Base-by-base conservation (phyloP, 2,329 filamentous ascomycete species). In the Knufia petricola region DNA sequence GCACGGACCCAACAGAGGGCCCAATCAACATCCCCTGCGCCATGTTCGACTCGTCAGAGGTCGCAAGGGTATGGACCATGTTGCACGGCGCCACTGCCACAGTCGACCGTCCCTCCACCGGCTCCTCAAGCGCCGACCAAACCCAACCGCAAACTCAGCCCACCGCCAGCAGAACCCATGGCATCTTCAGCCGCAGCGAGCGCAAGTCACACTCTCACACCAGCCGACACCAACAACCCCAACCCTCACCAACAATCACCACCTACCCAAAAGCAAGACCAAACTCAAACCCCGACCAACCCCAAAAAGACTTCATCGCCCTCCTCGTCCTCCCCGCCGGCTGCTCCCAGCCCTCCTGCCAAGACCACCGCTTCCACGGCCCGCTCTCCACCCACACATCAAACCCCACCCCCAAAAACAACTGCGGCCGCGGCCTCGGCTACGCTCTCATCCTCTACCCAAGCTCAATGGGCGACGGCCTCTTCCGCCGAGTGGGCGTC, bases 401-500 rank as follows among this genome's bases (percentile, higher is more conserved):
- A 19, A 34, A 21, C 2, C 19, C 30, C 31, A 21, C 19, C 4
- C 32, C 34, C 3, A 43, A 49, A n/a, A 44, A 42, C 30, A 49
- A 49, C n/a, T 49, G 47, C 19, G 47, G 41, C 8, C 38, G 23
- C 3, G 41, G 41, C 4, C 47, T 49, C 15, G 47, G 17, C 10
- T 49, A 49, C 30, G 47, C 47, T 13, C 15, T 49, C n/a, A 42
- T 49, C 1, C 23, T 49, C 17, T 43, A 49, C 24, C 47, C 47
- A n/a, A 49, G 44, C 36, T 47, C 44, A 4, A 47, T 47, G 44
- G 44, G 32, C 2, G 44, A 38, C 15, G 44, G 44, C 2, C 34
- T 47, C 7, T 47, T 38, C 28, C 31, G 44, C 2, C 19, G 44
- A 9, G 44, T 47, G 3, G 44, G 44, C 8, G 39, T 47, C 39